Percentiles rank a stretch among this genome's conserved stretches.
These are phyloP conservation scores for Entophlyctis luteolus DNA, from an alignment of 192 early-diverging fungal species.

Conservation along the genomic window DNA sequence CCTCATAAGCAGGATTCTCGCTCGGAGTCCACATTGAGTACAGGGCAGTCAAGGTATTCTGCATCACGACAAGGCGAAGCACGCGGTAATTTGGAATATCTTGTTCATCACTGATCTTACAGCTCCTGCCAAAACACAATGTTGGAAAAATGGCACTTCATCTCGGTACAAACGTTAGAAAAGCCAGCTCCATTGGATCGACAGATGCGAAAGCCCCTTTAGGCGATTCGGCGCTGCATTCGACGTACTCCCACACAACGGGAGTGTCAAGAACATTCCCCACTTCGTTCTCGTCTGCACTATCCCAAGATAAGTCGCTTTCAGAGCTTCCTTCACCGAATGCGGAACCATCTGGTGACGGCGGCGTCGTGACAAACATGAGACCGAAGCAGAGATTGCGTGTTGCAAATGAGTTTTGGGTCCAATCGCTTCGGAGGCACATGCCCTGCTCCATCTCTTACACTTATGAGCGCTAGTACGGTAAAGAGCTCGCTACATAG, in stretches of 20 bases:
- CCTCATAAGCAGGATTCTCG: no score
- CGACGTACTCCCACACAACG: background rate
- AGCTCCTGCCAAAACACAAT: background rate
- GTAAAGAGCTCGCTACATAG: no score
- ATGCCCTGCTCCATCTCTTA: no score
- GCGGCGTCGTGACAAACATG: no score
- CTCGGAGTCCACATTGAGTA: conserved; percentile 2
- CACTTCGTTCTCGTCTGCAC: conserved; percentile 10
- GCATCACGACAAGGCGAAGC: conserved; percentile 7
- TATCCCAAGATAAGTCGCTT: background rate
- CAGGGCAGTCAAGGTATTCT: conserved; percentile 13
- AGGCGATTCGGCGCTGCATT: background rate
- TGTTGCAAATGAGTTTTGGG: no score
- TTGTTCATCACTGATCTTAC: conserved; percentile 17
- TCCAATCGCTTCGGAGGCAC: no score
- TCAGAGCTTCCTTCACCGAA: background rate
- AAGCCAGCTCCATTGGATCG: conserved; percentile 17
- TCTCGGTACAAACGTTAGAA: conserved; percentile 1
- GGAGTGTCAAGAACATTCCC: conserved; percentile 5
- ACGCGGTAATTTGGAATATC: conserved; percentile 13
- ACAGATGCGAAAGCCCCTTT: background rate
- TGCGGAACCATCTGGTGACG: no score
- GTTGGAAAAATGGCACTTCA: background rate
- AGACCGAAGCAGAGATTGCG: no score
- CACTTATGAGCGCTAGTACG: no score